Evolutionary conservation across 2,329 filamentous ascomycete species (phyloP), one percentile per base, ranked within the genome.

Genomic region (Sporothrix inflata): DNA sequence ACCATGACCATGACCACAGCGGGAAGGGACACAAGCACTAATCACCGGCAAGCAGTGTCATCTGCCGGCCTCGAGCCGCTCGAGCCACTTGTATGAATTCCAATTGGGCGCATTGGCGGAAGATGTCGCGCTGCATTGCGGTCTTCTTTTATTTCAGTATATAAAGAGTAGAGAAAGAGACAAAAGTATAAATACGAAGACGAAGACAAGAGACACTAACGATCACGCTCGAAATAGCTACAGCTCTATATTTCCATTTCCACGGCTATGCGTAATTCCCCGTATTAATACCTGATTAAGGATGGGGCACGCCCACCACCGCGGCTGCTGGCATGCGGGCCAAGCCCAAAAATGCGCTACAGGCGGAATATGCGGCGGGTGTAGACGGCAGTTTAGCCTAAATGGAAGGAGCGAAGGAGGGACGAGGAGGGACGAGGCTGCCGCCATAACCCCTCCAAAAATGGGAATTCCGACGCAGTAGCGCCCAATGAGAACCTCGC

Each of bases 1-100:
- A 77, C 70, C 72, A 79, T 69, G 72, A 77, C 30, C 74, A 78
- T 45, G 77, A 40, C 19, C n/a, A 27, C 38, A 16, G 38, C n/a
- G 47, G 63, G 8, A 72, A 72, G 67, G 38, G 63, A 19, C 72
- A 74, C 63, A 73, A 74, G 55, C 63, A 73, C 53, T 67, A 61
- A 27, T 21, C 16, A 11, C 40, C 30, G 7, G 40, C 47, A n/a
- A 45, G 11, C 12, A 55, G 55, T 40, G 42, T 19, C 11, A 38
- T 21, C 47, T 21, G 9, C 11, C 19, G 1, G 19, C 7, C 7
- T n/a, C 34, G 3, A 8, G 38, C 38, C 21, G 57, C 47, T 19
- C 19, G 19, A 1, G 21, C 30, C 24, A 2, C 42, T 12, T n/a
- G 21, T 34, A 49, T 45, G 2, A 27, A 63, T 63, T 38, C 63